phyloP scores from a whole-genome alignment of 768 basidiomycete genomes.

The Boletus reticuloceps region DNA sequence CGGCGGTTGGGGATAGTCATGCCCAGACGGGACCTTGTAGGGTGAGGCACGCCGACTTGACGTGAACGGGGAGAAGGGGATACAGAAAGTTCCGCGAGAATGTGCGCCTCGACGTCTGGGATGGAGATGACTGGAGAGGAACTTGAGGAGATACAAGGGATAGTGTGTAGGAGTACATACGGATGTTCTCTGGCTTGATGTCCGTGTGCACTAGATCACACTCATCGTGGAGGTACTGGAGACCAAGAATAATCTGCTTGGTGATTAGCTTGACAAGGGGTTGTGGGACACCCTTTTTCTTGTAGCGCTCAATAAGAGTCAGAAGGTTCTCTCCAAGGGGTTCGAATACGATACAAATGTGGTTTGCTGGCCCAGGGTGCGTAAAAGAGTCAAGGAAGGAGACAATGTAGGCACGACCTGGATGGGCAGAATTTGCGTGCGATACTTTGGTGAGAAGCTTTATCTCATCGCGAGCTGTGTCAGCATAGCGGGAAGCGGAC shows the following conservation, averaged over 20 bases:
- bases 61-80: conserved; percentile 75
- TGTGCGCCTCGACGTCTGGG: conserved; percentile 76
- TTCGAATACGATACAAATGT: conserved; percentile 91
- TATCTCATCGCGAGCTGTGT: conserved; percentile 96
- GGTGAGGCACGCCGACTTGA: conserved; percentile 75
- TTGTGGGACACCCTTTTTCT: conserved; percentile 80
- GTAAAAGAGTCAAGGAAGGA: conserved; percentile 89
- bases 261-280: conserved; percentile 83
- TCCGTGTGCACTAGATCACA: conserved; percentile 92
- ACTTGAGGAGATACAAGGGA: conserved; percentile 11
- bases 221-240: conserved; percentile 91
- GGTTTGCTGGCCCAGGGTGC: conserved; percentile 70
- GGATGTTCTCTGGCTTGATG: conserved; percentile 93
- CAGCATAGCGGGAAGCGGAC: conserved; percentile 91
- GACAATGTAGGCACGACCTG: conserved; percentile 78
- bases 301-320: conserved; percentile 71
- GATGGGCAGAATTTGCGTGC: conserved; percentile 68
- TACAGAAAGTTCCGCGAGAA: conserved; percentile 60
- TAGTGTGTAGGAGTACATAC: conserved; percentile 48
- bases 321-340: conserved; percentile 79
- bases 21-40: conserved; percentile 59
- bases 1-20: conserved; percentile 59
- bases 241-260: conserved; percentile 81
- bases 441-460: conserved; percentile 80
- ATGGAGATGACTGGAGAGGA: conserved; percentile 66